These are phyloP conservation scores for Dissophora globulifera DNA, from an alignment of 192 early-diverging fungal genomes.

Conservation along the genomic window DNA sequence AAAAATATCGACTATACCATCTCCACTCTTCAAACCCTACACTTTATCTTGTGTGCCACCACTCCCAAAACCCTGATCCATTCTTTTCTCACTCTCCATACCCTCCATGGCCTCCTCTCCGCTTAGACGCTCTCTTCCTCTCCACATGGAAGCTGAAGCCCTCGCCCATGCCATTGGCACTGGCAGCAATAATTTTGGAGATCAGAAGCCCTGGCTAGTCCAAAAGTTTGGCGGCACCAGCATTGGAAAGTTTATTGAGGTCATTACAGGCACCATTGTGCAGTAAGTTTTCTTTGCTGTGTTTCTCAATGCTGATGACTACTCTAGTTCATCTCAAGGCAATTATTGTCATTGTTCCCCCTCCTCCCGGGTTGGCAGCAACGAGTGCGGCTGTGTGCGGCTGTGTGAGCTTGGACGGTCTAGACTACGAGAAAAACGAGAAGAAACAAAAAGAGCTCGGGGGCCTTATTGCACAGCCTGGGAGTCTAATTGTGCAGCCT, in stretches of 20 bases:
- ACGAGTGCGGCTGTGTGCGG: background rate
- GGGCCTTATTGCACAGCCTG: too few relatives aligned
- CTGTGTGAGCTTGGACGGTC: background rate
- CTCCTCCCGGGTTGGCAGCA: background rate
- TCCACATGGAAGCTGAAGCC: conserved; percentile 19
- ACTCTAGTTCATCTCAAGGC: too few relatives aligned
- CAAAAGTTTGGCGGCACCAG: conserved; percentile 98
- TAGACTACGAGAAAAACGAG: too few relatives aligned
- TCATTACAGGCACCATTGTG: conserved; percentile 81
- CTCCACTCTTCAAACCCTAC: background rate
- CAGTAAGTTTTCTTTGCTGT: conserved; percentile 72
- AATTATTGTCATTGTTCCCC: too few relatives aligned
- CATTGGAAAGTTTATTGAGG: conserved; percentile 87
- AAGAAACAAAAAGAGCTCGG: too few relatives aligned
- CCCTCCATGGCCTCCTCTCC: conserved; percentile 44
- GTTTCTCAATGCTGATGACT: too few relatives aligned
- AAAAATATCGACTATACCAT: too few relatives aligned
- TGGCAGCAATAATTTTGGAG: conserved; percentile 1
- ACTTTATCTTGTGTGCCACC: too few relatives aligned
- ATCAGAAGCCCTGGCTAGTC: conserved; percentile 69
- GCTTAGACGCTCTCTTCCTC: conserved; percentile 39
- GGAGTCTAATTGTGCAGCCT: too few relatives aligned
- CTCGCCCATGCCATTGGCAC: conserved; percentile 7
- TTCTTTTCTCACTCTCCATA: background rate
- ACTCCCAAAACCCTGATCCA: too few relatives aligned